Percentiles rank a stretch among this genome's conserved stretches.
Conservation (phyloP, 805 yeast genomes). For the Komagataella phaffii region DNA sequence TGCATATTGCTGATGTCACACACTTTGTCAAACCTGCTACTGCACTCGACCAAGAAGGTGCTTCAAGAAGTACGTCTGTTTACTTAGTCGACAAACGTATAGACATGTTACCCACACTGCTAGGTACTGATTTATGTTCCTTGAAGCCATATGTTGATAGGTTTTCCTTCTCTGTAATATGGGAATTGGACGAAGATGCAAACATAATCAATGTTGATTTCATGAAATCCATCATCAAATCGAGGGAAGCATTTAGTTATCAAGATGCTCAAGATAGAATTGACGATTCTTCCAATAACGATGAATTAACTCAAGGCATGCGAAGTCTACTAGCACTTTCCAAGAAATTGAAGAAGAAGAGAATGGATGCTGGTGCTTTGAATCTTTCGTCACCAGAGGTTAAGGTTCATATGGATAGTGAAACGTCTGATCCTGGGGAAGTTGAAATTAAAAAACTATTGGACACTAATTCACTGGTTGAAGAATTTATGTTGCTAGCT, state of each 20-base stretch:
- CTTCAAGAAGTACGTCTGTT: slow-evolving; percentile 93
- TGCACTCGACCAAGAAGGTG: slow-evolving; percentile 90
- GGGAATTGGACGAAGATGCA: slow-evolving; percentile 89
- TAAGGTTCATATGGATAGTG: slow-evolving; percentile 92
- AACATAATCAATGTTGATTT: slow-evolving; percentile 67
- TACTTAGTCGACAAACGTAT: slow-evolving; percentile 95
- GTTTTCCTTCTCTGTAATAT: slow-evolving; percentile 86
- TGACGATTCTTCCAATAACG: slow-evolving; percentile 63
- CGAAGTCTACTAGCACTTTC: slow-evolving; percentile 70
- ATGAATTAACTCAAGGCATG: slow-evolving; percentile 84
- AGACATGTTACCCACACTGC: slow-evolving; percentile 92
- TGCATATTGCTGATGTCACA: slow-evolving; percentile 97
- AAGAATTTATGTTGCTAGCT: slow-evolving; percentile 96
- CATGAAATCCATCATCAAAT: slow-evolving; percentile 79
- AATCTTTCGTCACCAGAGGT: slow-evolving; percentile 97
- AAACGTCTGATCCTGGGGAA: slow-evolving; percentile 91
- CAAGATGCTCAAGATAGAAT: slow-evolving; percentile 87
- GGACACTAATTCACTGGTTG: slow-evolving; percentile 92
- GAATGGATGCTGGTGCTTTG: slow-evolving; percentile 92
- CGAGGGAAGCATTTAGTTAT: slow-evolving; percentile 90
- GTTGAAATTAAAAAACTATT: slow-evolving; percentile 81
- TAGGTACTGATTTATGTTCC: slow-evolving; percentile 94
- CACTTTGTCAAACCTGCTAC: slow-evolving; percentile 92
- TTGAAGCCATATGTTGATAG: slow-evolving; percentile 91
- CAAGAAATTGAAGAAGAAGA: slow-evolving; percentile 67